These are phyloP conservation scores for Capillidium rhysosporum DNA, from an alignment of 371 early-diverging fungal species.

Conservation along the genomic window DNA sequence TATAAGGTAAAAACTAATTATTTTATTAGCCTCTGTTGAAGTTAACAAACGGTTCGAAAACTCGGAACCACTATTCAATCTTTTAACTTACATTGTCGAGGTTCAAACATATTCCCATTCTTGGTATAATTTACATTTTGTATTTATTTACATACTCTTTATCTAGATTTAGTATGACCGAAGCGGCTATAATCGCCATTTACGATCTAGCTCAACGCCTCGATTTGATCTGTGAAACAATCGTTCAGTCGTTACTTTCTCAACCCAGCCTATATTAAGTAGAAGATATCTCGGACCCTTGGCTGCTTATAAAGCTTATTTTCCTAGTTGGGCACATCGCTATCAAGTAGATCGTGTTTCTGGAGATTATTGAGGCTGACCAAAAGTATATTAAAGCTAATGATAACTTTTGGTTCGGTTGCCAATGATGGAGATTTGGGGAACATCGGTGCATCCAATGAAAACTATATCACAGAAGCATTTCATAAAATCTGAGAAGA, in stretches of 20 bases:
- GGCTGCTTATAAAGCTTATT: constrained; percentile 59
- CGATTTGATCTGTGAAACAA: constrained; percentile 46
- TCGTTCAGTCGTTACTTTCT: constrained; percentile 24
- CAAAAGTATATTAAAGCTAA: constrained; percentile 39
- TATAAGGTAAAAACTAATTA: not conserved
- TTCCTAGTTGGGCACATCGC: constrained; percentile 90
- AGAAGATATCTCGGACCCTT: constrained; percentile 19
- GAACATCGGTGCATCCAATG: constrained; percentile 77
- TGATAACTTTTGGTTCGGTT: constrained; percentile 2
- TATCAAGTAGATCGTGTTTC: constrained; percentile 80
- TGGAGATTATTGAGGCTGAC: constrained; percentile 76
- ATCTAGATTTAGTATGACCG: constrained; percentile 64
- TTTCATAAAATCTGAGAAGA: constrained; percentile 67
- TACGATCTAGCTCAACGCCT: constrained; percentile 76
- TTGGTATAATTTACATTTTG: constrained; percentile 24
- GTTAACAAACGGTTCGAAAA: constrained; percentile 49
- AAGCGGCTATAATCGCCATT: constrained; percentile 81
- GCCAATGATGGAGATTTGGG: constrained; percentile 57
- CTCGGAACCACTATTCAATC: constrained; percentile 48
- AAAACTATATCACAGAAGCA: constrained; percentile 86
- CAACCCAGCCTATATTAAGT: constrained; percentile 5
- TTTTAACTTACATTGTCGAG: constrained; percentile 38
- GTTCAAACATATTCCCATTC: constrained; percentile 28
- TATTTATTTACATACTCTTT: not conserved
- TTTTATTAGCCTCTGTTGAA: constrained; percentile 6